Evolutionary conservation across 1,284 basidiomycete species (phyloP).

Genomic region (Inonotus obliquus): DNA sequence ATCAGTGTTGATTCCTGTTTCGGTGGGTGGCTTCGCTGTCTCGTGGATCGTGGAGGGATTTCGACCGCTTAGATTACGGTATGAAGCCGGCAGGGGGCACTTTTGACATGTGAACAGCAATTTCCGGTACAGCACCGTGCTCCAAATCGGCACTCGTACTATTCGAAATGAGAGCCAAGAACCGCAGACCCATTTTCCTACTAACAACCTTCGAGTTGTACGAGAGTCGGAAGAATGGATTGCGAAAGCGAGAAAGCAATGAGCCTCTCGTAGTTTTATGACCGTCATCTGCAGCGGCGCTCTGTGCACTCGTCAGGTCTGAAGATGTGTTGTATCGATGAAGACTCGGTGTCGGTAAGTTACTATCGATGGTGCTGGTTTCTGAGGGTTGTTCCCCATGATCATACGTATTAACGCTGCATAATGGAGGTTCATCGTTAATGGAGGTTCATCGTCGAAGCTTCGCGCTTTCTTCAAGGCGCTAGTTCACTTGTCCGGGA

Average conservation of each 20-base stretch:
- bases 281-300: not conserved
- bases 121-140: not conserved
- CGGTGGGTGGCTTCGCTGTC: not conserved
- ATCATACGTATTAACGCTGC: not conserved
- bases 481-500: conserved; percentile 11
- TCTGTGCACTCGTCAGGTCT: not conserved
- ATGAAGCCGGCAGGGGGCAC: not conserved
- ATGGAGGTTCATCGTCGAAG: not conserved
- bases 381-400: not conserved
- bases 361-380: conserved; percentile 6
- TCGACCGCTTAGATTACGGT: not conserved
- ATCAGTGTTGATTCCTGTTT: not conserved
- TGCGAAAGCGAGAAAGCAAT: not conserved
- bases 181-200: conserved; percentile 22
- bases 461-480: not conserved
- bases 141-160: conserved; percentile 7
- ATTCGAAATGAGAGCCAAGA: too few species aligned
- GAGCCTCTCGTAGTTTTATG: not conserved
- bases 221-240: conserved; percentile 1
- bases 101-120: not conserved
- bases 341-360: conserved; percentile 4
- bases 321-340: not conserved
- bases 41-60: not conserved
- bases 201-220: conserved; percentile 20
- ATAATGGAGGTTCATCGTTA: not conserved